Base-by-base conservation (phyloP, 225 moss, liverwort and hornwort species). In the Physcomitrellopsis africana region DNA sequence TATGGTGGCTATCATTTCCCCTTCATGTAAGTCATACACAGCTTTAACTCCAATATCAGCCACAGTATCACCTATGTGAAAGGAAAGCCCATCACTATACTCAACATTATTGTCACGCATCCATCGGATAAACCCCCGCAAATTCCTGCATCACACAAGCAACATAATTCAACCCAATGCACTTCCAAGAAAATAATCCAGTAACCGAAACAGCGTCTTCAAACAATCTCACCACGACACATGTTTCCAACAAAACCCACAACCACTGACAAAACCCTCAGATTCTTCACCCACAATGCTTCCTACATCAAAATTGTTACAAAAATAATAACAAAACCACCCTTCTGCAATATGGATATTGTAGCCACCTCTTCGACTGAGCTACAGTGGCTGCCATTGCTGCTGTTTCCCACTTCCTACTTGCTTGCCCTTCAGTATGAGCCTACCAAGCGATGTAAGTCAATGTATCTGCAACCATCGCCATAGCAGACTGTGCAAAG, bases 21-120 rank as follows among this genome's bases (percentile, higher is more conserved):
- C 84, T 61, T 83, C 84, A 44, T 77, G 72, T 57, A 96, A 76
- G 19, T 80, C 73, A 43, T 41, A 80, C 11, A 76, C 41, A 14
- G 92, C 90, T 78, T 80, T 90, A 18, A 96, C 92, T 19, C 93
- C 93, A n/a, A 93, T 81, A 76, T 93, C 90, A 48, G 90, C 93
- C 51, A 84, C 89, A 26, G 83, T 83, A 26, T 81, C 84, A 19
- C 87, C 92, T 1, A 84, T 73, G 68, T 88, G 87, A 41, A 92
- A 90, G 4, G 76, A 77, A 56, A 96, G 62, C 11, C 77, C 86
- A 18, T 87, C 82, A 29, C 76, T 81, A 64, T 90, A 92, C 69
- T 85, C 76, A 68, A 96, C 81, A 15, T 76, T 82, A 79, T 88
- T 86, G 56, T 85, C 83, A 13, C 82, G 86, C 92, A 89, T 92